Evolutionary conservation across 257 asterid species (phyloP), one percentile per base, ranked within the genome.

Genomic region (Capsicum pubescens): DNA sequence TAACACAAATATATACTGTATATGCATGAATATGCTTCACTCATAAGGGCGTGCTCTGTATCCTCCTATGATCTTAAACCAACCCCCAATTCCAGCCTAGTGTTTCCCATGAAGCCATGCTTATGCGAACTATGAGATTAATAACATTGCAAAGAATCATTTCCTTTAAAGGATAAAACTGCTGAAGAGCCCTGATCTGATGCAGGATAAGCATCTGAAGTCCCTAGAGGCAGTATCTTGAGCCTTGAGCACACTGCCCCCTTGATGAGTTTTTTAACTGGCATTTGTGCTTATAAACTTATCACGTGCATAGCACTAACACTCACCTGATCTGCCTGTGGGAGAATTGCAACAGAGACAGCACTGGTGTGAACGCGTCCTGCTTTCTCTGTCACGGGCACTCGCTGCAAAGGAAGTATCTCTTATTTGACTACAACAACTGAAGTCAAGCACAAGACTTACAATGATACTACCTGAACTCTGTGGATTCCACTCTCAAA

Each of bases 281-380:
- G 79, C 26, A n/a, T 9, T 44, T 44, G 46, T 71, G 55, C 58
- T 71, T 46, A 44, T 71, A 46, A 71, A 19, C 12, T 26, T 26
- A 44, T 54, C 36, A n/a, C 57, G n/a, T 46, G 26, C 9, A 69
- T 71, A 42, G 35, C 32, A 44, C 56, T 44, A 70, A 5, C 50
- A 82, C 78, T 60, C 59, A 94, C 99, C 99, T 93, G 94, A 90
- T 96, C 97, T 61, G 99, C 99, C 89, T 96, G 98, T 69, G 98
- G 99, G 85, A 96, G 98, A 83, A 96, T 91, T 85, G 89, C 99
- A 85, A 96, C 94, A 71, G 99, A 92, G 67, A 94, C 95, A 39
- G 99, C 99, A 92, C 98, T 93, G 76, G 99, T 94, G 91, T 96
- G 99, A 81, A 96, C 92, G 81, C 98, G 97, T 66, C 98, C 98